Percentiles rank a stretch among this genome's conserved stretches.
Evolutionary conservation across 2,329 filamentous ascomycete genomes (phyloP).

Genomic region (Colletotrichum cereale): DNA sequence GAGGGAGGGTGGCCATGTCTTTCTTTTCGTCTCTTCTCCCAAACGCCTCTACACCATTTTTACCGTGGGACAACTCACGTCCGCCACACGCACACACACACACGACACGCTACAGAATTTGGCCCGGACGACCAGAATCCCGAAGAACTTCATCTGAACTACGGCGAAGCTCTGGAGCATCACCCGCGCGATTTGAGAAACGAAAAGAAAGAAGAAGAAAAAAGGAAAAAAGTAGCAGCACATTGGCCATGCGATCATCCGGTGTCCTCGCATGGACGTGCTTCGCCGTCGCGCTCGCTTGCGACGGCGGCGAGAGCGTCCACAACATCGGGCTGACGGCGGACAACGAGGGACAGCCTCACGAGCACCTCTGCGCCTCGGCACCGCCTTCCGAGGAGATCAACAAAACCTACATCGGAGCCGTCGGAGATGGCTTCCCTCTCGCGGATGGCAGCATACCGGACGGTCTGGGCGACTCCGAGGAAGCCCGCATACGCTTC

Average conservation of each 20-base stretch:
- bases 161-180: neutral
- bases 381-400: neutral
- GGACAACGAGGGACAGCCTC: neutral
- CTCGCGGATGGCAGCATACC: conserved; percentile 12
- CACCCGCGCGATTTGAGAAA: neutral
- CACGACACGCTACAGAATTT: neutral
- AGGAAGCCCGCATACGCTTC: conserved; percentile 31
- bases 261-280: conserved; percentile 27
- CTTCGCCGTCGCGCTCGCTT: conserved; percentile 13
- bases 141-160: conserved; percentile 15
- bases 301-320: conserved; percentile 10
- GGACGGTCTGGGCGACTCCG: conserved; percentile 18
- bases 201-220: neutral
- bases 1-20: neutral
- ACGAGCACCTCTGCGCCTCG: conserved; percentile 12
- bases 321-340: neutral
- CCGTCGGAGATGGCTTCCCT: neutral
- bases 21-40: neutral
- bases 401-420: conserved; percentile 1
- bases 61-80: neutral
- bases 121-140: neutral
- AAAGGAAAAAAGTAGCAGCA: neutral
- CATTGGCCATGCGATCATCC: conserved; percentile 28
- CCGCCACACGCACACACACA: too few species aligned
- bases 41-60: neutral